Evolutionary conservation across 352 stramenopile genomes (phyloP), one percentile per base, ranked within the genome.

Genomic region (Nothophytophthora sp.): DNA sequence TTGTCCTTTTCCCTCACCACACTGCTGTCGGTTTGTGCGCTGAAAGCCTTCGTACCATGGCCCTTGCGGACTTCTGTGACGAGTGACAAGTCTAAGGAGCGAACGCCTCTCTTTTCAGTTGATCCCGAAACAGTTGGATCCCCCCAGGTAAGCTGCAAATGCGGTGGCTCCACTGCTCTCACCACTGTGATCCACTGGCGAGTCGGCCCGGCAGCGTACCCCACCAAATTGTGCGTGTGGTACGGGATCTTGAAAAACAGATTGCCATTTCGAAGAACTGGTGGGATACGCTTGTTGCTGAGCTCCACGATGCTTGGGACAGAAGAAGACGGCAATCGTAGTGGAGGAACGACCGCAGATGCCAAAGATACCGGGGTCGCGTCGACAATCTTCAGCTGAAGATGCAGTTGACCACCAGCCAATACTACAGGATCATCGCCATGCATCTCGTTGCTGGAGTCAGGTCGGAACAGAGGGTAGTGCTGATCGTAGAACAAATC

Each of bases 211-310:
- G 63, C 41, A 1, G 55, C 40, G 22, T 57, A 63, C 6, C 60
- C 70, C 7, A 81, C 57, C 13, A 88, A 39, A 27, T 63, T 73
- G 29, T 73, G 73, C 0, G 60, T 70, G 48, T 93, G 82, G 28
- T 81, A 95, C 11, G 85, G 81, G 1, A 93, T 70, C 52, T 95
- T 95, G 53, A 80, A 92, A 46, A 93, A 76, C 25, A 93, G 45
- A 6, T 70, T 61, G 6, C 85, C 85, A 48, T 81, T 79, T 19
- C 55, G 45, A 15, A 95, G 65, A 35, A 60, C 60, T 0, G 67
- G 13, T 25, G 77, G 77, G 34, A 90, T 71, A 30, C 27, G 39
- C 29, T 55, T 63, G 11, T 11, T 41, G 27, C 11, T 38, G 19
- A n/a, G 38, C 36, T 58, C 3, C 44, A 19, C 5, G 50, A 36